Base-by-base conservation (phyloP, 169 alveolate species). In the Plasmodium yoelii region DNA sequence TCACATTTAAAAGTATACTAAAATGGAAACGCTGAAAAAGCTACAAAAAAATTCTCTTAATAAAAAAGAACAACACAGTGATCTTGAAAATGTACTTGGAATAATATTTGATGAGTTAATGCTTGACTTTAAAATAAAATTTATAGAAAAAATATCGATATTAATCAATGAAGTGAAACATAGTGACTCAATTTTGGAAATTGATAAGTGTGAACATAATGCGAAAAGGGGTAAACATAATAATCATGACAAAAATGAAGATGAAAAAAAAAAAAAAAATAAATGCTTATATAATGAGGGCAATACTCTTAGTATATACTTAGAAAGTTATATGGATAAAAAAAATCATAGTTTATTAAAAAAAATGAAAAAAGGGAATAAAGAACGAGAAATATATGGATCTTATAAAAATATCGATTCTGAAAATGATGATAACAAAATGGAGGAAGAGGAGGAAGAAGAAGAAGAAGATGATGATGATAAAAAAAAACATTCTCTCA, bases 101-200 rank as follows among this genome's bases (percentile, higher is more conserved):
- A 63, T 13, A 59, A 47, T 67, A 77, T 77, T 77, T 77, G 89
- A 77, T 24, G 89, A 77, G 24, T 65, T 77, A 56, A 77, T 77
- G 4, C 28, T 26, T 8, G 89, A 77, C 9, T 77, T 77, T 63
- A 77, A 53, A 57, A 68, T n/a, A 44, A 77, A 77, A 59, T 77
- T 77, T 53, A 51, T 77, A 39, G 56, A 59, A 34, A 77, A 77
- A 53, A 49, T 77, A 65, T 59, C 70, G 9, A 44, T 18, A 55
- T 47, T 64, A 64, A 51, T 77, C 13, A 47, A 63, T n/a, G 89
- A 77, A 51, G 70, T 19, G 59, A 65, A 63, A 57, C 15, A 39
- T 60, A 51, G 22, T 61, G 68, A 60, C 13, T 47, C 59, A 26
- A 22, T 47, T 24, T 61, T 47, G 12, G 88, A 74, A 59, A 42